Evolutionary conservation across 163 green algal species (phyloP).

Genomic region (Botryococcus braunii): DNA sequence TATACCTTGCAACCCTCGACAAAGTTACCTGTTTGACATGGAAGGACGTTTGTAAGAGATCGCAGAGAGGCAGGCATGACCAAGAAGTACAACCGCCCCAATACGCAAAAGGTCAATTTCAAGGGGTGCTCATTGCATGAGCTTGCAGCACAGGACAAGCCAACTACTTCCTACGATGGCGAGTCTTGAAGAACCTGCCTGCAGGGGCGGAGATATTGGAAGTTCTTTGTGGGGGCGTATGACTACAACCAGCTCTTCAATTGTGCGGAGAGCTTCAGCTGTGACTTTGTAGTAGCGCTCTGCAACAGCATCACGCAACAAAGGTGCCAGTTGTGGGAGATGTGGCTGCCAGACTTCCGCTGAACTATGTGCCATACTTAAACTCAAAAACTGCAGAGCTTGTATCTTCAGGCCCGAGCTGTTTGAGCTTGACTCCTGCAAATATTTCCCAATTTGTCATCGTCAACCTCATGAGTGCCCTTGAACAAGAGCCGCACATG

Average conservation of each 20-base stretch:
- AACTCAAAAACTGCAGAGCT: slow-evolving; percentile 72
- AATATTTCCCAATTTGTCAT: too few relatives aligned
- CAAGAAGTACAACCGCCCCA: too few relatives aligned
- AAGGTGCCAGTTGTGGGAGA: slow-evolving; percentile 38
- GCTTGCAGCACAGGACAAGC: too few relatives aligned
- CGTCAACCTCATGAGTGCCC: too few relatives aligned
- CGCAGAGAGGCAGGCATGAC: too few relatives aligned
- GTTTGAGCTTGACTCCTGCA: slow-evolving; percentile 58
- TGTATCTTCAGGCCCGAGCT: slow-evolving; percentile 78
- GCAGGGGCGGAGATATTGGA: slow-evolving; percentile 6
- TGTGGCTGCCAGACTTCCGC: slow-evolving; percentile 54
- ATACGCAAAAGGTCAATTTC: too few relatives aligned
- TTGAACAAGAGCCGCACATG: too few relatives aligned
- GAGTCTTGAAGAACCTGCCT: neutral
- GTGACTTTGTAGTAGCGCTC: slow-evolving; percentile 91
- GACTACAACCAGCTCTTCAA: slow-evolving; percentile 45
- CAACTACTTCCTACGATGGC: too few relatives aligned
- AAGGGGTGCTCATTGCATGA: too few relatives aligned
- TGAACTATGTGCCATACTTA: slow-evolving; percentile 40
- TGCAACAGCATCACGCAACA: slow-evolving; percentile 45
- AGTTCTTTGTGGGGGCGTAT: slow-evolving; percentile 16
- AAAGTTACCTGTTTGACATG: too few relatives aligned
- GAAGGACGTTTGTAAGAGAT: too few relatives aligned
- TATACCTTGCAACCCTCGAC: too few relatives aligned
- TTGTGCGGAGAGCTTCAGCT: slow-evolving; percentile 74